These are phyloP conservation scores for Gastrolobium villosum DNA, from an alignment of 306 rosid species.

Conservation along the genomic window DNA sequence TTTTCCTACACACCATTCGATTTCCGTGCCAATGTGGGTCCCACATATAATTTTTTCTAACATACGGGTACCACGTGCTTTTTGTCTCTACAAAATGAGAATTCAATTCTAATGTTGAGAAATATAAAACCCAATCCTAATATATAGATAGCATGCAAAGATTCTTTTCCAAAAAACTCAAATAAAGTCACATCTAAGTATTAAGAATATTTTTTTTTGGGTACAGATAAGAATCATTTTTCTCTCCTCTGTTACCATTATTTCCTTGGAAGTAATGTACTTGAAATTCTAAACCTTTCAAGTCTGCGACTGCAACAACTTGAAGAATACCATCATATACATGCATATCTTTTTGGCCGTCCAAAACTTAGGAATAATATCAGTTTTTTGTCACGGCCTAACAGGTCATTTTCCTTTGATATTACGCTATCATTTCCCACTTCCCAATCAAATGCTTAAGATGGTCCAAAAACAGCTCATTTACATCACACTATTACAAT, in stretches of 20 bases:
- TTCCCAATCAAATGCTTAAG: background rate
- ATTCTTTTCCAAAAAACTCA: conserved; percentile 22
- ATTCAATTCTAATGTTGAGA: too few species aligned
- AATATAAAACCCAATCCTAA: too few species aligned
- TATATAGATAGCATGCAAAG: conserved; percentile 1
- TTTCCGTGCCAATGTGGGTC: too few species aligned
- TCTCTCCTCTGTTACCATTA: background rate
- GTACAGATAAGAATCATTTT: too few species aligned
- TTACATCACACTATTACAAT: background rate
- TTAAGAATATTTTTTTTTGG: too few species aligned
- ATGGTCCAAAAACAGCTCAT: background rate
- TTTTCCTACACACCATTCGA: too few species aligned
- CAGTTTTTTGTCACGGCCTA: background rate
- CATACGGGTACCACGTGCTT: too few species aligned
- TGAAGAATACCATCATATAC: background rate
- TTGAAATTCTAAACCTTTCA: conserved; percentile 6
- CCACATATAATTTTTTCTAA: too few species aligned
- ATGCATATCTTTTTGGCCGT: conserved; percentile 16
- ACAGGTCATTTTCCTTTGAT: background rate
- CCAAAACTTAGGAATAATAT: conserved; percentile 28
- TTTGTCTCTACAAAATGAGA: too few species aligned
- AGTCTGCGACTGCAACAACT: conserved; percentile 1
- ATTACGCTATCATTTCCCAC: background rate
- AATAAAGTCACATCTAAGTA: conserved; percentile 16
- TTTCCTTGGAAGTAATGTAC: conserved; percentile 4